Evolutionary conservation across 306 rosid genomes (phyloP), one percentile per base, ranked within the genome.

Genomic region (Glycyrrhiza uralensis): DNA sequence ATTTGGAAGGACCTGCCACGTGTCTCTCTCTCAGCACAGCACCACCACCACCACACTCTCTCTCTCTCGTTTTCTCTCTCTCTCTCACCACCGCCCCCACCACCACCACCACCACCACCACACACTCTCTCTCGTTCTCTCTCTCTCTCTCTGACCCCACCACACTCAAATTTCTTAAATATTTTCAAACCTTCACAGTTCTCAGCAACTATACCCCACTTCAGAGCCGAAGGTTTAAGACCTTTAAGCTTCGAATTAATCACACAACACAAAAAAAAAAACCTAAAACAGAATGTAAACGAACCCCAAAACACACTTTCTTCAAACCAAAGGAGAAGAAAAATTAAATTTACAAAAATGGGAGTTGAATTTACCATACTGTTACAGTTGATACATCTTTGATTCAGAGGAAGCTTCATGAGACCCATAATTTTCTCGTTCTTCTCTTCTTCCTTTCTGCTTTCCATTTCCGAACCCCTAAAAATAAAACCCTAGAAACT

Each of bases 371-470:
- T 45, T 85, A 89, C 97, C 91, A 89, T 23, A 77, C 91, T 85
- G 50, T 91, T 87, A 66, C 97, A 91, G 88, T 91, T 91, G 57
- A 91, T 89, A 66, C 97, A 91, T 70, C 81, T 79, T 54, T 96
- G 88, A 87, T 91, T 91, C 0, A 96, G 97, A 1, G 97, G 97
- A 62, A 91, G 97, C 91, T 91, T 91, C 97, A 91, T 87, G n/a
- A 91, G 93, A 14, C 97, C 97, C 41, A 89, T 91, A 42, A 91
- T 87, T 87, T 79, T 91, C 88, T 91, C 97, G 65, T 82, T 89
- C 71, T 87, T 86, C 81, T 89, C 93, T 62, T 89, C 96, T 80
- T 85, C 85, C 70, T 87, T 91, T 78, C 89, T 87, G 78, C 84
- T 91, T 50, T 84, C 93, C 96, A 89, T 88, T 74, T 63, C 70